Evolutionary conservation across 805 yeast genomes (phyloP).

Genomic region (Zygoascus flipseniorum): DNA sequence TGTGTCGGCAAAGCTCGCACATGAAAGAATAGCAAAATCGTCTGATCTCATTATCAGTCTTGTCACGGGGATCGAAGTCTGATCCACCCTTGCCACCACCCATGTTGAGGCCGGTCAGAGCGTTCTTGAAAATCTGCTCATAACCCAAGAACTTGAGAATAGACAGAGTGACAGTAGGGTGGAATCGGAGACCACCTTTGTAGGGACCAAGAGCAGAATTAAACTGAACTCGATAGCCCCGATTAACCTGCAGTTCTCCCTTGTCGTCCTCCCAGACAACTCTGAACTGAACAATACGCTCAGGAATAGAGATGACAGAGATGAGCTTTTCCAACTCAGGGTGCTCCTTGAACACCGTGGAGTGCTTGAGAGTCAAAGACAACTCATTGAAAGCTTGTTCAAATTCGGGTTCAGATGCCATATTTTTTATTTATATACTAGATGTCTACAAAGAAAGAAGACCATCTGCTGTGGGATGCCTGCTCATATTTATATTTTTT

Average conservation of each 20-base stretch:
- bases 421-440: conserved; percentile 33
- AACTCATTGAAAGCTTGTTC: conserved; percentile 97
- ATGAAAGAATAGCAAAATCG: conserved; percentile 93
- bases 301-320: conserved; percentile 89
- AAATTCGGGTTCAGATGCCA: conserved; percentile 94
- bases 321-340: conserved; percentile 86
- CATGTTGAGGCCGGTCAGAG: conserved; percentile 92
- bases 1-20: conserved; percentile 92
- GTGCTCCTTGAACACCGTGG: conserved; percentile 78
- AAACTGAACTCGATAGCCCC: conserved; percentile 97
- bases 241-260: conserved; percentile 85
- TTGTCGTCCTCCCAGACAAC: conserved; percentile 97
- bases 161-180: conserved; percentile 92
- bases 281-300: conserved; percentile 93
- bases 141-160: conserved; percentile 94
- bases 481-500: not conserved
- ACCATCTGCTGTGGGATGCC: not conserved
- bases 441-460: not conserved
- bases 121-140: conserved; percentile 98
- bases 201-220: conserved; percentile 98
- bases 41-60: conserved; percentile 88
- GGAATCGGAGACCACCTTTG: conserved; percentile 98
- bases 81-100: conserved; percentile 99
- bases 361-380: conserved; percentile 78
- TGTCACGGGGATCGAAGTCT: conserved; percentile 95